Base-by-base conservation (phyloP, 1,139 yeast genomes). In the Yamadazyma siamensis region DNA sequence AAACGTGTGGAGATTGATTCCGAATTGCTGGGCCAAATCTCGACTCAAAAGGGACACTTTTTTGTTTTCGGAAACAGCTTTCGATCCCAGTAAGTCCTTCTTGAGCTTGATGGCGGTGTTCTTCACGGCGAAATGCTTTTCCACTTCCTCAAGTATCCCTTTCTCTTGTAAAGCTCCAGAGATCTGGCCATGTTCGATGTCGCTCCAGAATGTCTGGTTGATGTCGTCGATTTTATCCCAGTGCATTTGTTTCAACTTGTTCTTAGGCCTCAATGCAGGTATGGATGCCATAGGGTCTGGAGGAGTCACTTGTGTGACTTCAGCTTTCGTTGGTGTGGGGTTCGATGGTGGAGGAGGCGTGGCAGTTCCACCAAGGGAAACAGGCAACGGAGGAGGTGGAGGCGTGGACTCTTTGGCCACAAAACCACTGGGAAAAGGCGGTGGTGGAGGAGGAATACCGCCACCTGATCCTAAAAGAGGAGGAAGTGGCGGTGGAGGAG, bases 1-100 rank as follows among this genome's bases (percentile, higher is more conserved):
- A 60, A 80, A 86, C 71, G 82, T 75, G 51, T 91, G 97, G 36
- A 91, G 62, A 47, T 89, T 88, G 50, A 91, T 91, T 25, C 95
- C 97, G 62, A 91, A 87, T 47, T 86, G 95, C 35, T 67, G 74
- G 1, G 94, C 85, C 39, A 88, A 59, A 46, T 89, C 96, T 36
- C 95, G 62, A 2, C 94, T 75, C 36, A 91, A 66, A 39, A 81
- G 78, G 0, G 85, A 62, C 1, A 82, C 53, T 45, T 79, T 75
- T n/a, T 41, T 47, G 15, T 28, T 31, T 12, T 26, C 34, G 3
- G 42, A 38, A 2, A 36, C 38, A 8, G 31, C 39, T 5, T 40
- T 27, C 4, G 31, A 39, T 4, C 33, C 43, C 20, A 21, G 32
- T 5, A 38, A 21, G 30, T 49, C 56, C 34, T 58, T 59, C 32